phyloP scores from a whole-genome alignment of 2,329 filamentous ascomycete genomes.

The Colletotrichum destructivum region DNA sequence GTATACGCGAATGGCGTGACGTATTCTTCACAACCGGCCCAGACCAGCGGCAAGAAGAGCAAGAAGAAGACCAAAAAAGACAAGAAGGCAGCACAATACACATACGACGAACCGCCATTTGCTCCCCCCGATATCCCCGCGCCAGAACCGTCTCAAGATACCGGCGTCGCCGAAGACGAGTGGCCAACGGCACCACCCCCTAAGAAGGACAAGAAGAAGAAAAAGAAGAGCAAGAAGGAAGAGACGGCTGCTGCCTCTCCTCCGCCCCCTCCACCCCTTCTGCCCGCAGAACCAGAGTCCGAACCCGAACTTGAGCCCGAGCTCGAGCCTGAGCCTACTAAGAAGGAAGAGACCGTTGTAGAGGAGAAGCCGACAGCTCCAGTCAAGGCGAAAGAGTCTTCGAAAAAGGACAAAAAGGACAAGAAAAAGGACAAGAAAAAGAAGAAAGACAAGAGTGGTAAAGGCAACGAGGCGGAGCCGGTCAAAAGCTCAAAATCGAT shows the following conservation, averaged over 20 bases:
- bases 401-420: slow-evolving; percentile 38
- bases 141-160: slow-evolving; percentile 23
- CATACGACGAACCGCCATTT: slow-evolving; percentile 13
- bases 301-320: slow-evolving; percentile 16
- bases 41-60: slow-evolving; percentile 31
- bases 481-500: slow-evolving; percentile 10
- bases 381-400: slow-evolving; percentile 26
- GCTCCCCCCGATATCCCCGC: slow-evolving; percentile 10
- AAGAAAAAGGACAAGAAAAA: slow-evolving; percentile 42
- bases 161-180: slow-evolving; percentile 33
- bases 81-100: slow-evolving; percentile 26
- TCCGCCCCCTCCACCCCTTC: slow-evolving; percentile 12
- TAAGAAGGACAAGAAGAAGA: slow-evolving; percentile 43
- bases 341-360: slow-evolving; percentile 3
- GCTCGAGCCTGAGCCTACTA: slow-evolving; percentile 13
- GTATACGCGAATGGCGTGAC: slow-evolving; percentile 36
- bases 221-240: slow-evolving; percentile 35
- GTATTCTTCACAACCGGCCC: slow-evolving; percentile 34
- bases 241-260: slow-evolving; percentile 2
- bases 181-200: slow-evolving; percentile 26
- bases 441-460: slow-evolving; percentile 40
- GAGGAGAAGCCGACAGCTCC: slow-evolving; percentile 16
- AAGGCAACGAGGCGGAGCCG: slow-evolving; percentile 33
- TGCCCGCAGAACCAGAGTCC: slow-evolving; percentile 13
- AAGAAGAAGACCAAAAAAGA: slow-evolving; percentile 45